Conservation (phyloP, 129 eudicot genomes). For the Calendula officinalis region DNA sequence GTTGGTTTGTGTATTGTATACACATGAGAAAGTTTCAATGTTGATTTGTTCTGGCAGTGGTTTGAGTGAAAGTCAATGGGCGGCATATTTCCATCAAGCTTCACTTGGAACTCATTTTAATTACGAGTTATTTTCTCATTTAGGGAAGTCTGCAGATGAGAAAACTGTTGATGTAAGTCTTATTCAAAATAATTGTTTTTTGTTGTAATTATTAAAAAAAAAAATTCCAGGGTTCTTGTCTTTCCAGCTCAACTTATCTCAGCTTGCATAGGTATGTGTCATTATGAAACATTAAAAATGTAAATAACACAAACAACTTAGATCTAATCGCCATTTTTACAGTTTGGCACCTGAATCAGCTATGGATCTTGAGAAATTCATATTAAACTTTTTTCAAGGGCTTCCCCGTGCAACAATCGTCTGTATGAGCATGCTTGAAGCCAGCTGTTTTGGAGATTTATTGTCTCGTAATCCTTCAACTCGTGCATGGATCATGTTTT, state of each 20-base stretch:
- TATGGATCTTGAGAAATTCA: conserved; percentile 39
- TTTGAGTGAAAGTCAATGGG: conserved; percentile 67
- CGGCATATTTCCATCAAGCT: conserved; percentile 87
- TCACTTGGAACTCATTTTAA: conserved; percentile 73
- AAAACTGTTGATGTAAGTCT: conserved; percentile 45
- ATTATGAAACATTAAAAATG: no score
- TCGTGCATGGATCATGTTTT: conserved; percentile 68
- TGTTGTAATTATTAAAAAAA: no score
- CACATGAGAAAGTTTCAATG: conserved; percentile 39
- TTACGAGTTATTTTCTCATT: conserved; percentile 44
- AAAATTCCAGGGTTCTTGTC: no score
- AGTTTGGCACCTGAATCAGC: conserved; percentile 56
- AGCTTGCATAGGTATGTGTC: no score
- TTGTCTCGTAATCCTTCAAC: conserved; percentile 31
- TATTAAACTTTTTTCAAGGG: conserved; percentile 45
- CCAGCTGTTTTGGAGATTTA: conserved; percentile 48
- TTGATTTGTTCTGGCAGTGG: conserved; percentile 29
- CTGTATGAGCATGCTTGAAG: conserved; percentile 69
- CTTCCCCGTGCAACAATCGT: conserved; percentile 64
- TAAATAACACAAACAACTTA: no score
- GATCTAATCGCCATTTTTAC: no score
- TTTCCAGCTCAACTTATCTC: no score
- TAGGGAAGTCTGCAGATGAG: conserved; percentile 36
- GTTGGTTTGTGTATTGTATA: conserved; percentile 63
- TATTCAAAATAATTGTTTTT: background rate